A percentile compares a stretch with the other conserved stretches of the same genome.
phyloP scores from a whole-genome alignment of 352 stramenopile species.

The Phytophthora brassicae region DNA sequence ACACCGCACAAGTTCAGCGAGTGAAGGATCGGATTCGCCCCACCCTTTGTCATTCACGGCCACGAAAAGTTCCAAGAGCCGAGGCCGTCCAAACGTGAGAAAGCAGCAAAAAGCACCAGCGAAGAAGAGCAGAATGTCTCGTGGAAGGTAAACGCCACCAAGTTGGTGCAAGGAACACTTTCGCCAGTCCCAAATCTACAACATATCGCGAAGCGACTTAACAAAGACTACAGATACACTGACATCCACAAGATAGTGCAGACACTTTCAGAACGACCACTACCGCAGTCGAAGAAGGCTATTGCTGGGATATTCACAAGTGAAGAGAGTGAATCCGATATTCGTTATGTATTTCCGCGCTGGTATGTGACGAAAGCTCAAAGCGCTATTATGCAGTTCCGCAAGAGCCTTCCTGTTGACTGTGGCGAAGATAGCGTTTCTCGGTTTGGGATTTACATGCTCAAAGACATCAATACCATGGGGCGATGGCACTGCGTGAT shows the following conservation, averaged over 20 bases:
- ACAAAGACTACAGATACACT: slow-evolving; percentile 5
- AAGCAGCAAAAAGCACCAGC: slow-evolving; percentile 4
- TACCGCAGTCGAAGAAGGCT: slow-evolving; percentile 2
- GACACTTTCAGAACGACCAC: not conserved
- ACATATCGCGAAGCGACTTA: not conserved
- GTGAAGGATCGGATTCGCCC: too few species aligned
- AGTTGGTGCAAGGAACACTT: slow-evolving; percentile 5
- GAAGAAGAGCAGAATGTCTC: slow-evolving; percentile 2
- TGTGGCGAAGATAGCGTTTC: not conserved
- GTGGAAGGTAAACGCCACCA: slow-evolving; percentile 2
- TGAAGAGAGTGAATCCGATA: not conserved
- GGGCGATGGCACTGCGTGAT: not conserved
- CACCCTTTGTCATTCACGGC: not conserved
- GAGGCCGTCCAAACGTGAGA: slow-evolving; percentile 4
- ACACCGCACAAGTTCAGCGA: too few species aligned
- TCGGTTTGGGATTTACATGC: not conserved
- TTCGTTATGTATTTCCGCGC: slow-evolving; percentile 3
- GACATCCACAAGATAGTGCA: not conserved
- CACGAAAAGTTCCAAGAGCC: slow-evolving; percentile 8
- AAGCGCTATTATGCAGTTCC: not conserved
- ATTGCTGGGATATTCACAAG: not conserved
- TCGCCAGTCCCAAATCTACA: slow-evolving; percentile 1
- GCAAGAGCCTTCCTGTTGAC: not conserved
- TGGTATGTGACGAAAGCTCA: slow-evolving; percentile 8
- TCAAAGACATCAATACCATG: slow-evolving; percentile 3